phyloP scores from a whole-genome alignment of 768 basidiomycete species.

The Leccinum aurantiacum region DNA sequence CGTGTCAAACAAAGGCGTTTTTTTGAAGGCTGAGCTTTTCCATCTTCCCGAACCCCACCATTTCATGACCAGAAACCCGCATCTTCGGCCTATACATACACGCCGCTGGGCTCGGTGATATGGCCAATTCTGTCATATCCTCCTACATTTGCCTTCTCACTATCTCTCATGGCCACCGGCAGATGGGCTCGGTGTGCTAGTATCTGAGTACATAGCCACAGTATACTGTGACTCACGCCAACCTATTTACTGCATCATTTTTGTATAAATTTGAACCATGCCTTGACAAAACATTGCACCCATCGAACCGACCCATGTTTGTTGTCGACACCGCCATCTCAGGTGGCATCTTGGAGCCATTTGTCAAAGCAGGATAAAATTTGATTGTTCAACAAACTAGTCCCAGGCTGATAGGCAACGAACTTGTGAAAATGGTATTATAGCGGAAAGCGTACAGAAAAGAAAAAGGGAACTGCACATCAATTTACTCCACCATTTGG shows the following conservation, averaged over 20 bases:
- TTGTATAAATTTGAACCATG: not conserved
- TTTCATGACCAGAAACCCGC: no score
- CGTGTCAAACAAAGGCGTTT: no score
- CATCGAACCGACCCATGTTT: not conserved
- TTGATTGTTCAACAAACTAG: not conserved
- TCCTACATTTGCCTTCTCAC: no score
- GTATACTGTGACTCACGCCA: no score
- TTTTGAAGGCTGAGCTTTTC: no score
- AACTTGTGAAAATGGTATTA: slow-evolving; percentile 19
- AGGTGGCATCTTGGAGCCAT: not conserved
- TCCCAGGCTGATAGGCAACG: not conserved
- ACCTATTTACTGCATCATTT: not conserved
- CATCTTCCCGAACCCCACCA: no score
- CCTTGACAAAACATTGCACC: not conserved
- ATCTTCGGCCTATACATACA: no score
- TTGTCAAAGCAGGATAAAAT: not conserved
- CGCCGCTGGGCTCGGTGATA: no score
- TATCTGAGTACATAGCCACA: no score
- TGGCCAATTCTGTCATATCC: no score
- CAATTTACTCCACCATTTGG: slow-evolving; percentile 69
- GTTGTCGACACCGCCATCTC: not conserved
- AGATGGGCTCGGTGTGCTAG: no score
- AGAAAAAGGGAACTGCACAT: not conserved
- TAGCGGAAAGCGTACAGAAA: slow-evolving; percentile 22
- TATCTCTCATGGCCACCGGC: no score